Evolutionary conservation across 768 basidiomycete species (phyloP).

Genomic region (Naganishia vaughanmartiniae): DNA sequence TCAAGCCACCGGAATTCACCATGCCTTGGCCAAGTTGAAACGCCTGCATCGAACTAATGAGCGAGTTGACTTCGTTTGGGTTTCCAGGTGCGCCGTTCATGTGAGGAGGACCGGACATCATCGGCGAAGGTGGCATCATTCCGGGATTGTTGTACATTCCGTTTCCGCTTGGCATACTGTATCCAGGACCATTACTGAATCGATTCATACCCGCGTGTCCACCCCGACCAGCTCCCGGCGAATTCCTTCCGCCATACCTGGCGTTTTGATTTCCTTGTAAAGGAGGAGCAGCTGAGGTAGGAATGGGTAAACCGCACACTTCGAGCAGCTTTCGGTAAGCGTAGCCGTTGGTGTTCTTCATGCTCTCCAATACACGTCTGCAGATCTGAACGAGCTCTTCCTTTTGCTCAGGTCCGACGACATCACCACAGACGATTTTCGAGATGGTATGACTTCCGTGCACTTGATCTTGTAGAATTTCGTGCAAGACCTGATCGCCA

Average conservation of each 20-base stretch:
- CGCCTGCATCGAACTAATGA: conserved; percentile 34
- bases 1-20: conserved; percentile 33
- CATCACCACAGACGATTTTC: conserved; percentile 80
- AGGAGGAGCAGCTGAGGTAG: conserved; percentile 32
- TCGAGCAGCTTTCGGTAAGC: conserved; percentile 90
- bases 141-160: conserved; percentile 22
- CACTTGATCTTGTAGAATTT: conserved; percentile 92
- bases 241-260: conserved; percentile 3
- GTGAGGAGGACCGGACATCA: conserved; percentile 11
- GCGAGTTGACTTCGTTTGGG: conserved; percentile 23
- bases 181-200: conserved; percentile 14
- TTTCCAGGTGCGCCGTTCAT: conserved; percentile 8
- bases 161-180: conserved; percentile 2
- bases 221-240: not conserved
- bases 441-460: conserved; percentile 72
- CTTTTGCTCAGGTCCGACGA: conserved; percentile 71
- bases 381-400: conserved; percentile 75
- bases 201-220: not conserved
- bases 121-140: conserved; percentile 14
- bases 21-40: conserved; percentile 34
- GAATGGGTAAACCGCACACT: conserved; percentile 84
- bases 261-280: conserved; percentile 2
- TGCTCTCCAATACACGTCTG: conserved; percentile 77
- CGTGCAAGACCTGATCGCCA: conserved; percentile 83
- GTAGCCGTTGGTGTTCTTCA: conserved; percentile 91